Base-by-base conservation (phyloP, 306 rosid genomes). In the Oxytropis ochrocephala region DNA sequence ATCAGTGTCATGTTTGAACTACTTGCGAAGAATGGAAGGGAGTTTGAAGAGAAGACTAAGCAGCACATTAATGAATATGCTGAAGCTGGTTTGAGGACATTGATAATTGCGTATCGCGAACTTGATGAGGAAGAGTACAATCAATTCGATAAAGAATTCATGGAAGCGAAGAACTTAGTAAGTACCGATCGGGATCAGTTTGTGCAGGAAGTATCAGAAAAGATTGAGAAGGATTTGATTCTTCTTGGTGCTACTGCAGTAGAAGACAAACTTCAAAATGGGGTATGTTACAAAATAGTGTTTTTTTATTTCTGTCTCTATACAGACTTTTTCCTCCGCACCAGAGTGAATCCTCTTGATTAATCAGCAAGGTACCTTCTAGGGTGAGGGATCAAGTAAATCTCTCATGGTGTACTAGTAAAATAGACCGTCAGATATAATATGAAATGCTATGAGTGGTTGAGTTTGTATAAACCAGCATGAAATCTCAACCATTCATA, bases 211-310 rank as follows among this genome's bases (percentile, higher is more conserved):
- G 7, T 69, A 61, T 62, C 63, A 32, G 59, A 76, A 62, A 76
- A 61, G 66, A 69, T 76, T 32, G 76, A 76, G 66, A 76, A 61
- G 66, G 76, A 76, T 30, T 69, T 69, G 10, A 43, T 61, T 61
- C 81, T 76, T 61, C 76, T 76, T 14, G 81, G 81, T 42, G 81
- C 76, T 18, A 76, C 81, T 42, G 81, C 81, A n/a, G 76, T 76
- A 61, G 81, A 76, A 62, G 81, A 76, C 66, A 69, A 69, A 69
- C 81, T 76, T 69, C 81, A 76, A 76, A 61, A 30, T 21, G 81
- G 81, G 76, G 81, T 76, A 76, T 61, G 72, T 51, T 49, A 49
- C 27, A 21, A 68, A 19, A 6, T n/a, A 38, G 21, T 48, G 17
- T 39, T 48, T 56, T 27, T 33, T 35, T 35, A 0, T 1, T 47